These are phyloP conservation scores for Chytriomyces sp. DNA, from an alignment of 192 early-diverging fungal genomes.

Conservation along the genomic window DNA sequence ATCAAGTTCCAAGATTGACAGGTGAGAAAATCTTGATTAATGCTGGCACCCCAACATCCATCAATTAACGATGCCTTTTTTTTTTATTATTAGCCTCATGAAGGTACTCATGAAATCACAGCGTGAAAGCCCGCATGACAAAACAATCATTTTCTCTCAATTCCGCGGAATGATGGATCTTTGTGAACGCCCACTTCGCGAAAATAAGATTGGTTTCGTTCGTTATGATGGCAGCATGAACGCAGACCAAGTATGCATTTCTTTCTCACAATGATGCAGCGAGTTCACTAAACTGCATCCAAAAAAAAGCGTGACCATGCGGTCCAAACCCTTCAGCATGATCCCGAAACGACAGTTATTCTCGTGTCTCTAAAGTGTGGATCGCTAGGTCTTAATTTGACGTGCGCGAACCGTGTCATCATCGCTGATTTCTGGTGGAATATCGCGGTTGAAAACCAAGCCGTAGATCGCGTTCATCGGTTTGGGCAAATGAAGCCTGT, in stretches of 20 bases:
- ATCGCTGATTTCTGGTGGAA: constrained; percentile 66
- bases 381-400: constrained; percentile 51
- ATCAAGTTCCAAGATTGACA: constrained; percentile 43
- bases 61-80: not conserved
- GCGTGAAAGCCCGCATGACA: constrained; percentile 49
- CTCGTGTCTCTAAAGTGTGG: constrained; percentile 50
- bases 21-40: constrained; percentile 17
- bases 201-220: constrained; percentile 35
- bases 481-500: constrained; percentile 51
- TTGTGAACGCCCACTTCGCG: constrained; percentile 29
- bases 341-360: constrained; percentile 35
- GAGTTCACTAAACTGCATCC: not conserved
- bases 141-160: constrained; percentile 42
- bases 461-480: constrained; percentile 62
- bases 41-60: not conserved
- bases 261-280: not conserved
- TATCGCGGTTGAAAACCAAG: constrained; percentile 67
- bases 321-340: constrained; percentile 23
- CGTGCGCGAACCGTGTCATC: constrained; percentile 48
- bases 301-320: constrained; percentile 23
- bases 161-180: constrained; percentile 40
- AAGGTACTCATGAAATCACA: constrained; percentile 53
- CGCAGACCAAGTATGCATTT: constrained; percentile 9
- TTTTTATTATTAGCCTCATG: constrained; percentile 38
- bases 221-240: constrained; percentile 44